phyloP scores from a whole-genome alignment of 768 basidiomycete genomes.

The Tulasnella sp. region DNA sequence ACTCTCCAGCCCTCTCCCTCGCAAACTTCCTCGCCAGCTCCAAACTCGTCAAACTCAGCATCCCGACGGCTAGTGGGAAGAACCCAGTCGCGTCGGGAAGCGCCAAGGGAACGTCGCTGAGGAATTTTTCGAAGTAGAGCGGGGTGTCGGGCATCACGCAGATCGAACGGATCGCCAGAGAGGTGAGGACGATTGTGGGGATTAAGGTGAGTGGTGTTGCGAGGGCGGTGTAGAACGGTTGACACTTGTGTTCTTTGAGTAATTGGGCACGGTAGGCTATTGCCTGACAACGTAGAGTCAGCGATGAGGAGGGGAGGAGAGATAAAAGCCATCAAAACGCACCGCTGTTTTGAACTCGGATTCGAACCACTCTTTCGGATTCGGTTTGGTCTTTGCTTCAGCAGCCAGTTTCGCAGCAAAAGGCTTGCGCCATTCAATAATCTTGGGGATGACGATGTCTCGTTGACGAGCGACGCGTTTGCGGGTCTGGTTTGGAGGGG shows the following conservation, averaged over 20 bases:
- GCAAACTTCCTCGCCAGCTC: constrained; percentile 9
- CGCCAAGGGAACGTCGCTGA: constrained; percentile 12
- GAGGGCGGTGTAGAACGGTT: constrained; percentile 4
- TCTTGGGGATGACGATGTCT: constrained; percentile 17
- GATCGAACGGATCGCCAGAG: constrained; percentile 8
- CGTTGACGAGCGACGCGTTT: constrained; percentile 13
- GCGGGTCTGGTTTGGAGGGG: neutral
- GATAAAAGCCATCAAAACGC: neutral
- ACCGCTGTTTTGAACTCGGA: constrained; percentile 16
- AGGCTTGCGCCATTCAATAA: constrained; percentile 14
- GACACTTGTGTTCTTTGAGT: constrained; percentile 13
- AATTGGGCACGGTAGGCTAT: constrained; percentile 10
- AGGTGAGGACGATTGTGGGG: constrained; percentile 17
- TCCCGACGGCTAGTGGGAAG: constrained; percentile 5
- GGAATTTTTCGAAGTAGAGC: constrained; percentile 1
- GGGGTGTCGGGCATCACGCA: constrained; percentile 13
- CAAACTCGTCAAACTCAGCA: neutral
- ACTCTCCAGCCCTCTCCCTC: neutral
- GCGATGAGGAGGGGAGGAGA: neutral
- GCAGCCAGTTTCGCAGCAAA: constrained; percentile 14
- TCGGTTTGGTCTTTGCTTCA: constrained; percentile 10
- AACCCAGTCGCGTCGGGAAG: neutral
- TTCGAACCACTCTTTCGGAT: constrained; percentile 18
- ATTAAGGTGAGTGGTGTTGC: constrained; percentile 2
- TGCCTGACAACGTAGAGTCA: neutral